A percentile compares a stretch with the other conserved stretches of the same genome.
phyloP scores from a whole-genome alignment of 2,329 filamentous ascomycete species.

The Sclerotinia nivalis region DNA sequence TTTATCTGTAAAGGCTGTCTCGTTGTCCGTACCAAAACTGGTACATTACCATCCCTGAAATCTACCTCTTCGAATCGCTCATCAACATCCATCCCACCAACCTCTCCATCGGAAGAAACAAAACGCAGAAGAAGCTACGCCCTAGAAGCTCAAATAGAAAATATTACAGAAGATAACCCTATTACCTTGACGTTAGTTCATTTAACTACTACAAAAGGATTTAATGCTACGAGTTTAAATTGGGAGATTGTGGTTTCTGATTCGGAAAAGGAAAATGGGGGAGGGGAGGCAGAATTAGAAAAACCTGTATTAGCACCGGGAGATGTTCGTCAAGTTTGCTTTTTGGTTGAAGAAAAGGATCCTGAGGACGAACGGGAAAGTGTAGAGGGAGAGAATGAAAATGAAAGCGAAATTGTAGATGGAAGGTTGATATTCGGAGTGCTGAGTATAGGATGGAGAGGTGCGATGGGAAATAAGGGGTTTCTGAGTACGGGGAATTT shows the following conservation, averaged over 20 bases:
- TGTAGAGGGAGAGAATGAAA: conserved; percentile 35
- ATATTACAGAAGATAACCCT: conserved; percentile 74
- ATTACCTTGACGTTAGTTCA: conserved; percentile 73
- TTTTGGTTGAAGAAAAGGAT: conserved; percentile 51
- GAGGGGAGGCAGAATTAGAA: conserved; percentile 47
- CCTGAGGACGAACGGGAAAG: conserved; percentile 40
- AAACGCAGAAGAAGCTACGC: conserved; percentile 57
- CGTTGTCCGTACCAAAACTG: conserved; percentile 85
- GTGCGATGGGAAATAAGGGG: conserved; percentile 85
- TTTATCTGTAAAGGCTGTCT: conserved; percentile 90
- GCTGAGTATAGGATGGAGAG: conserved; percentile 83
- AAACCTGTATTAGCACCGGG: conserved; percentile 61
- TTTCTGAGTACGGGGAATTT: conserved; percentile 86
- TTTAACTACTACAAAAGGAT: conserved; percentile 54
- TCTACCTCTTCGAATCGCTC: conserved; percentile 26
- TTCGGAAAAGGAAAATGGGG: conserved; percentile 26
- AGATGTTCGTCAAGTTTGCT: conserved; percentile 67
- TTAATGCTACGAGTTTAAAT: conserved; percentile 57
- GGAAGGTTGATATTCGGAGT: conserved; percentile 72
- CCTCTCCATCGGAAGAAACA: background rate
- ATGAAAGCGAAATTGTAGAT: conserved; percentile 48
- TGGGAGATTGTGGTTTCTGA: conserved; percentile 47
- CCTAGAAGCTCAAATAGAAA: conserved; percentile 93
- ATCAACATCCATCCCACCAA: conserved; percentile 25
- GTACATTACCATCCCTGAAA: conserved; percentile 47